Percentiles rank a stretch among this genome's conserved stretches.
phyloP scores from a whole-genome alignment of 208 protist species.

The Crithidia bombi region DNA sequence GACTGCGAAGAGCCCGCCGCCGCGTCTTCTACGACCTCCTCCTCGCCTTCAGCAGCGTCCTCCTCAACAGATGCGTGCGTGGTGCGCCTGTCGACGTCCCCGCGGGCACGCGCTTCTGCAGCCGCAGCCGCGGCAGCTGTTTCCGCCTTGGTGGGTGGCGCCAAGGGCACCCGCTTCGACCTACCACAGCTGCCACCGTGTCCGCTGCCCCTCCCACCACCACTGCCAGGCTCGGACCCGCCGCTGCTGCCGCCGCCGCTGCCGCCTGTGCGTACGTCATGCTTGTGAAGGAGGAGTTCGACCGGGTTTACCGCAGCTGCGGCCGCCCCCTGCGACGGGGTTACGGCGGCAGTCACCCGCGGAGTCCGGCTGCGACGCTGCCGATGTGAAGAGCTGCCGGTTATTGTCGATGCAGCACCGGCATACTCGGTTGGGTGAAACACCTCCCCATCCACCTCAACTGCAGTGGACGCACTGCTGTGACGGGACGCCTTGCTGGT shows the following conservation, averaged over 20 bases:
- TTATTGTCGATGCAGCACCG: not conserved
- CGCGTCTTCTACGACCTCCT: not conserved
- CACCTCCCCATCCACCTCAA: conserved; percentile 4
- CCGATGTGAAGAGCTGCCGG: not conserved
- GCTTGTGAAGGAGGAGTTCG: conserved; percentile 23
- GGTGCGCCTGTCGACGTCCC: not conserved
- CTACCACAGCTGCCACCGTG: not conserved
- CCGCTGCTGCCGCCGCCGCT: not conserved
- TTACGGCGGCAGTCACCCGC: conserved; percentile 1
- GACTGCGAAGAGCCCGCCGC: not conserved
- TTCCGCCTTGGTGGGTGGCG: conserved; percentile 12
- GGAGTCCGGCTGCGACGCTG: conserved; percentile 16
- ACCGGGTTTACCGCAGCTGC: conserved; percentile 7
- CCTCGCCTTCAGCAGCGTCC: not conserved
- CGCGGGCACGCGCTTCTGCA: not conserved
- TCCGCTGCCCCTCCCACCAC: not conserved
- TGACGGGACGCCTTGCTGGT: not conserved
- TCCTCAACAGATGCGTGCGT: not conserved
- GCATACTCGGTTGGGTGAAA: conserved; percentile 4
- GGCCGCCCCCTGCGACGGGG: not conserved
- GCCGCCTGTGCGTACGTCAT: conserved; percentile 2
- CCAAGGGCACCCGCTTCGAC: conserved; percentile 4
- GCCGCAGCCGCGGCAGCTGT: not conserved
- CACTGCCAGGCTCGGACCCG: not conserved
- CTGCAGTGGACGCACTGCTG: not conserved